Conservation (phyloP, 208 protist genomes). For the Phytomonas sp. region DNA sequence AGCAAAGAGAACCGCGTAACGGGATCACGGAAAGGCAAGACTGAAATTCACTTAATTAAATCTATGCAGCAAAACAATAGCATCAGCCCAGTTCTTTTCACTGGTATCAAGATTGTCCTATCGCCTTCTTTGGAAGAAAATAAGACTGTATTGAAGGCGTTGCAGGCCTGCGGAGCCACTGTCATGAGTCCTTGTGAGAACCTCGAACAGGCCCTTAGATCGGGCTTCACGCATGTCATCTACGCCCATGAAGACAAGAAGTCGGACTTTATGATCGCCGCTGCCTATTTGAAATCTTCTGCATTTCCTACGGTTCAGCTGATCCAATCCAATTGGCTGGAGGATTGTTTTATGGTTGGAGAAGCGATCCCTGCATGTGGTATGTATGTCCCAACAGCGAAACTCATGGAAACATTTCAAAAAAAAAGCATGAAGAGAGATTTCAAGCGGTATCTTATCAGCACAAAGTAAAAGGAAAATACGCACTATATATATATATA, state of each 20-base stretch:
- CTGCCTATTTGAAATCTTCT: constrained; percentile 20
- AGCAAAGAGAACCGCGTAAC: background rate
- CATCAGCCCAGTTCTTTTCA: constrained; percentile 70
- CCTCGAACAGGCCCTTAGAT: constrained; percentile 29
- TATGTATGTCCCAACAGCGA: constrained; percentile 68
- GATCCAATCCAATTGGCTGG: constrained; percentile 60
- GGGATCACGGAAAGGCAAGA: constrained; percentile 15
- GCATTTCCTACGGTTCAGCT: constrained; percentile 27
- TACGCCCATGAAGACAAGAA: constrained; percentile 79
- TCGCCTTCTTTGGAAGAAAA: constrained; percentile 45
- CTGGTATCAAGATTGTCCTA: constrained; percentile 50
- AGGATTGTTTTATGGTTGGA: constrained; percentile 80
- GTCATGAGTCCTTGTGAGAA: constrained; percentile 26
- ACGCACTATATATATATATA: constrained; percentile 5
- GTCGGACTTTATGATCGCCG: constrained; percentile 51
- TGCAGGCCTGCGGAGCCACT: constrained; percentile 56
- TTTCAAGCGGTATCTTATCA: background rate
- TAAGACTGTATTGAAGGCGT: constrained; percentile 19
- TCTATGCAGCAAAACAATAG: constrained; percentile 54
- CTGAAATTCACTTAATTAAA: constrained; percentile 51
- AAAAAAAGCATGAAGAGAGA: constrained; percentile 54
- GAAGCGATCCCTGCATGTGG: constrained; percentile 61
- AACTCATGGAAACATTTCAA: constrained; percentile 71
- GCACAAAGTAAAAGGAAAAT: background rate
- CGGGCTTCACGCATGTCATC: constrained; percentile 65